These are phyloP conservation scores for Fragaria vesca DNA, from an alignment of 306 rosid species.

Conservation along the genomic window DNA sequence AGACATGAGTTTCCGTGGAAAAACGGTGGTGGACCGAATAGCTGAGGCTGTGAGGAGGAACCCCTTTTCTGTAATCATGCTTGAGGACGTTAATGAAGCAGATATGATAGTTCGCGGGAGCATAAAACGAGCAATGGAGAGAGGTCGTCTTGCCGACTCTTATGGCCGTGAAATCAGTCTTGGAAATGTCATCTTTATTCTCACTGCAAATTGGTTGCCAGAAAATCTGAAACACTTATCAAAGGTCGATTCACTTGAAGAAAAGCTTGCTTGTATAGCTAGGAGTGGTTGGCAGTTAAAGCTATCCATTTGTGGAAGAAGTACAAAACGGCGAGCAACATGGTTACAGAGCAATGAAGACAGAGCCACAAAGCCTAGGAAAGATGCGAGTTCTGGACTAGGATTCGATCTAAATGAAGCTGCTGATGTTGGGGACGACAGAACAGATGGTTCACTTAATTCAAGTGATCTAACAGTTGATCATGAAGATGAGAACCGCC, in stretches of 20 bases:
- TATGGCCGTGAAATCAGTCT: constrained; percentile 92
- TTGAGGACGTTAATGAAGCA: constrained; percentile 82
- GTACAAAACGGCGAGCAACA: constrained; percentile 61
- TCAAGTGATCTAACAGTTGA: constrained; percentile 89
- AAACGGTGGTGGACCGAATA: constrained; percentile 73
- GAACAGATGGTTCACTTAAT: constrained; percentile 77
- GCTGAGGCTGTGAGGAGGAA: constrained; percentile 80
- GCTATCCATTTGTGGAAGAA: constrained; percentile 51
- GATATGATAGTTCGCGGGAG: constrained; percentile 55
- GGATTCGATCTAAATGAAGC: constrained; percentile 85
- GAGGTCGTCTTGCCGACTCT: constrained; percentile 78
- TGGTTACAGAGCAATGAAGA: constrained; percentile 60
- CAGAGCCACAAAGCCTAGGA: constrained; percentile 57
- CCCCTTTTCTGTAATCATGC: constrained; percentile 74
- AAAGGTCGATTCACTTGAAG: constrained; percentile 44
- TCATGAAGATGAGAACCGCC: constrained; percentile 58
- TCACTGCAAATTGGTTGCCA: constrained; percentile 77
- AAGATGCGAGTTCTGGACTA: constrained; percentile 44
- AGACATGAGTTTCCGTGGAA: constrained; percentile 66
- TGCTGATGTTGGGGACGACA: constrained; percentile 60
- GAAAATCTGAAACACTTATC: constrained; percentile 60
- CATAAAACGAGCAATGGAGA: constrained; percentile 80
- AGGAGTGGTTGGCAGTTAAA: constrained; percentile 69
- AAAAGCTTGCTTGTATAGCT: constrained; percentile 56
- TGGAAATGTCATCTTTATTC: constrained; percentile 75